Base-by-base conservation (phyloP, 2,329 filamentous ascomycete genomes). In the Curvularia sp. region DNA sequence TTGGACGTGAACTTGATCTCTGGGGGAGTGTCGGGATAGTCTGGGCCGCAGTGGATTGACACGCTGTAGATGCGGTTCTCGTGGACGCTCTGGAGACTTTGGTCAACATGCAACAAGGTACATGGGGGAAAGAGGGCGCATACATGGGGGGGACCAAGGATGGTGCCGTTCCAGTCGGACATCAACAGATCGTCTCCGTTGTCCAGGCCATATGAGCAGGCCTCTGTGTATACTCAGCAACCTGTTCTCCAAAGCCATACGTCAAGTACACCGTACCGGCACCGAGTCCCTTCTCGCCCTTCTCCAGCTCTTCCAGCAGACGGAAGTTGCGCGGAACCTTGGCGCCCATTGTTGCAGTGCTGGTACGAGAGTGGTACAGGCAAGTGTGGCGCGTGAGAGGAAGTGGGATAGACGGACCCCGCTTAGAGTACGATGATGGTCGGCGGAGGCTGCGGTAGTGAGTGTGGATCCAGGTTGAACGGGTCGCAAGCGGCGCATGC, bases 1-100 rank as follows among this genome's bases (percentile, higher is more conserved):
- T 92, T 91, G 72, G 91, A 97, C 71, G 95, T 88, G 80, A 99
- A 99, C 73, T 94, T 89, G 72, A 99, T 91, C 51, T 89, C 88
- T 0, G 95, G 95, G 46, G 95, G 95, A 62, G 86, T 83, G 76
- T 97, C 93, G 52, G 95, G 95, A 78, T 99, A 99, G 57, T 91
- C 83, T 49, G 88, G 84, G 62, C 93, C 93, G 82, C 95, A 99
- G 82, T 96, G 90, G 82, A 99, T 97, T 80, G 94, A 96, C 72
- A 99, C 86, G 69, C 92, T 96, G 85, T 99, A 99, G 82, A 99
- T 99, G 73, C 95, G 91, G 81, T 99, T 99, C 84, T 99, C 95
- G 78, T 98, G 94, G 62, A 89, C 93, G 79, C 93, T 96, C 91
- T 95, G 73, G 18, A 31, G 50, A 8, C 10, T 6, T 43, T 5